These are phyloP conservation scores for Ambrosiella cleistominuta DNA, from an alignment of 2,329 filamentous ascomycete species.

Conservation along the genomic window DNA sequence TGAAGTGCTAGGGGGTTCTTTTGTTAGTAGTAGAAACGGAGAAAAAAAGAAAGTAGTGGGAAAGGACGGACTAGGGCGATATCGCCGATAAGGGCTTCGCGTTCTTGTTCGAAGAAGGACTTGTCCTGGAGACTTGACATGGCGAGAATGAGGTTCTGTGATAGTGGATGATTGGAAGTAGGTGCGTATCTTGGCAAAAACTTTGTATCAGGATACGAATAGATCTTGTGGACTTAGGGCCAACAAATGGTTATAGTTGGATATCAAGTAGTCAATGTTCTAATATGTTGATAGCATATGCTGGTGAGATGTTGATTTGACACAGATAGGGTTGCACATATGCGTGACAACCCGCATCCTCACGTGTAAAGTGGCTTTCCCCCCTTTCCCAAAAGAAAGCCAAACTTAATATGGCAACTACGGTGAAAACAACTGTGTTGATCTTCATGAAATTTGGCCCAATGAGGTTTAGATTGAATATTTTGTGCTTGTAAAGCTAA, in stretches of 20 bases:
- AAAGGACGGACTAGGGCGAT: constrained; percentile 46
- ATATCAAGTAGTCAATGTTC: too few species aligned
- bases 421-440: too few species aligned
- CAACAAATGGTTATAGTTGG: too few species aligned
- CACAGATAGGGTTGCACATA: neutral
- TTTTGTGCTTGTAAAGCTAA: too few species aligned
- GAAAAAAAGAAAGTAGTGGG: neutral
- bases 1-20: constrained; percentile 41
- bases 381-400: neutral
- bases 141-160: neutral
- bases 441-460: too few species aligned
- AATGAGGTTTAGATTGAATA: too few species aligned
- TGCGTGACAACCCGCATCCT: neutral
- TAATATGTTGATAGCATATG: too few species aligned
- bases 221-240: too few species aligned
- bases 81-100: constrained; percentile 51
- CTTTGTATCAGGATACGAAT: too few species aligned
- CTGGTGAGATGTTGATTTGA: neutral
- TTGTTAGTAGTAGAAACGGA: neutral
- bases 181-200: too few species aligned
- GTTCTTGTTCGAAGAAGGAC: constrained; percentile 60
- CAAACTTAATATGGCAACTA: too few species aligned
- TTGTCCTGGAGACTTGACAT: constrained; percentile 19
- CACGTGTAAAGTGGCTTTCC: neutral
- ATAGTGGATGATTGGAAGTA: neutral